phyloP scores from a whole-genome alignment of 148 eudicot species.

The Dianthus caryophyllus region DNA sequence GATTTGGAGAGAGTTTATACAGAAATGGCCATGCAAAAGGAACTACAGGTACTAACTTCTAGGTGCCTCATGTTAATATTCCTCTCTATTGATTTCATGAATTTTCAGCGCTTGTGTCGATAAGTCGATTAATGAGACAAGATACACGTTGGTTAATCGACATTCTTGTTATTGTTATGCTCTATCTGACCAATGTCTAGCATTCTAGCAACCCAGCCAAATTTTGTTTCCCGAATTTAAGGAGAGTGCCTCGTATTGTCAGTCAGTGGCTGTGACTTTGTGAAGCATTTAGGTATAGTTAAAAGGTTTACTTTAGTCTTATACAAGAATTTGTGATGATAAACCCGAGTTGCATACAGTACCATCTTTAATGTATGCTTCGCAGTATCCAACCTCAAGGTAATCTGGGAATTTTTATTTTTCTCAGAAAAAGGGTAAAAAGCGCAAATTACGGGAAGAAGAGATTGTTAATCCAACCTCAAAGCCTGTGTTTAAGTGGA shows the following conservation, averaged over 20 bases:
- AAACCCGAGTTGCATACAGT: neutral
- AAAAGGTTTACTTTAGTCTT: neutral
- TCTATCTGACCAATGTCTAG: neutral
- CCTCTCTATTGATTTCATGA: neutral
- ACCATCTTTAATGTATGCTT: neutral
- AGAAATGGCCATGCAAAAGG: conserved; percentile 84
- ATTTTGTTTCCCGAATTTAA: neutral
- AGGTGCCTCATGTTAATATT: neutral
- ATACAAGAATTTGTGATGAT: too few relatives aligned
- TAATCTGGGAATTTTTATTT: neutral
- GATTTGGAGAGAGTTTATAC: conserved; percentile 57
- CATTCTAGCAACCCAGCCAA: too few relatives aligned
- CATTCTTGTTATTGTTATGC: too few relatives aligned
- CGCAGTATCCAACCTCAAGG: neutral
- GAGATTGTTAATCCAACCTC: conserved; percentile 57
- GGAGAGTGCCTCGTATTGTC: neutral
- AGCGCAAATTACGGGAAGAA: conserved; percentile 80
- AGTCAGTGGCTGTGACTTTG: neutral
- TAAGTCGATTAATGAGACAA: neutral
- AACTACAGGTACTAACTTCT: conserved; percentile 58
- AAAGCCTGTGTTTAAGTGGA: conserved; percentile 50
- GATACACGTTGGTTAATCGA: neutral
- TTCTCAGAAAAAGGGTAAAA: conserved; percentile 79
- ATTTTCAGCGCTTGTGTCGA: neutral
- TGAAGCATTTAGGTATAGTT: neutral